Evolutionary conservation across 768 basidiomycete species (phyloP), one percentile per base, ranked within the genome.

Genomic region (Mycena rebaudengoi): DNA sequence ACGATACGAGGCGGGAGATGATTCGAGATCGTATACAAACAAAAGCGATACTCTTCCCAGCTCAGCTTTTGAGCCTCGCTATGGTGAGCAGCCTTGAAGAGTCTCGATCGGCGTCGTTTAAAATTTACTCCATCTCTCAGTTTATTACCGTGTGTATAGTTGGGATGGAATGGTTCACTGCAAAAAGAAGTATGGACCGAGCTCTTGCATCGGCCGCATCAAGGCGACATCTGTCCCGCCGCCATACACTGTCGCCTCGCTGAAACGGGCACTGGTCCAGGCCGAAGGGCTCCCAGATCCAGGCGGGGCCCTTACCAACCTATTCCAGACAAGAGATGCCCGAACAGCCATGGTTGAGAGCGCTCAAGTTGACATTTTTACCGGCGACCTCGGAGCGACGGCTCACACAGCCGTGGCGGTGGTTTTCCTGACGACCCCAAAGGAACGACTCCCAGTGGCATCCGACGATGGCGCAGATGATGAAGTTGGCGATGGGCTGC

Each of bases 171-270:
- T n/a, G n/a, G n/a, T n/a, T n/a, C n/a, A n/a, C n/a, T n/a, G n/a
- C n/a, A n/a, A n/a, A n/a, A n/a, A n/a, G n/a, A n/a, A n/a, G n/a
- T n/a, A n/a, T n/a, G n/a, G n/a, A n/a, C n/a, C n/a, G n/a, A n/a
- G n/a, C n/a, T n/a, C n/a, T n/a, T n/a, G n/a, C 46, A 49, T 58
- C 33, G 57, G 32, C 23, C 44, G 57, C 13, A 40, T 58, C 32
- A 58, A 58, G 40, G 35, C 33, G 33, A 49, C 32, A 16, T 58
- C 57, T 32, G 46, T 58, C 25, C 44, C 57, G 1, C 57, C 57
- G 3, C 57, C 57, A 4, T 35, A 58, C 33, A 48, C 44, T 11
- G 44, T 46, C 7, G 23, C 46, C 5, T 58, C 57, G 7, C 30
- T 58, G 6, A 58, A 58, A 35, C 57, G 57, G 23, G 44, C 32